Evolutionary conservation across 371 early-diverging fungal genomes (phyloP).

Genomic region (Cokeromyces recurvatus): DNA sequence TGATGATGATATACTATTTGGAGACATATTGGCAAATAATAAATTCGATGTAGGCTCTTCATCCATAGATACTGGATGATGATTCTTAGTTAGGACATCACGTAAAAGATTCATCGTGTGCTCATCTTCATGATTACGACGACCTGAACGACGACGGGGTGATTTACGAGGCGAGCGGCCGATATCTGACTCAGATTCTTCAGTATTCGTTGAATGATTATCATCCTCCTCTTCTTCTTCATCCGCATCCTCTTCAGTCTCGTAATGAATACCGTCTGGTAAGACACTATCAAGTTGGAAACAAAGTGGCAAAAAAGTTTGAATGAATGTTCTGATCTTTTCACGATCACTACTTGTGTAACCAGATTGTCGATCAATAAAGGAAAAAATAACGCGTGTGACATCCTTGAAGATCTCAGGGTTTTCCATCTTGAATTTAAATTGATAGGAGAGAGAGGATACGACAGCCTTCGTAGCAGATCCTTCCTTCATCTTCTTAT

Average conservation of each 20-base stretch:
- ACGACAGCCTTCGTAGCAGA: neutral
- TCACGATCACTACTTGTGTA: slow-evolving; percentile 59
- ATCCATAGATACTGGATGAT: no score
- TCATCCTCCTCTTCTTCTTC: slow-evolving; percentile 22
- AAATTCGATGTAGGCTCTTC: no score
- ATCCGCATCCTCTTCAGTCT: slow-evolving; percentile 30
- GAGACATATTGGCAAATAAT: no score
- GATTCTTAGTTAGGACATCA: slow-evolving; percentile 37
- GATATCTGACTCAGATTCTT: slow-evolving; percentile 26
- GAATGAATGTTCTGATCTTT: slow-evolving; percentile 65
- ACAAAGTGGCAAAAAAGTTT: slow-evolving; percentile 64
- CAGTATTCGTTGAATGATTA: slow-evolving; percentile 6
- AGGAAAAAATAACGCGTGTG: no score
- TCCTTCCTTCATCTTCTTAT: slow-evolving; percentile 12
- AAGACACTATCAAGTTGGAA: slow-evolving; percentile 55
- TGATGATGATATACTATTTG: no score
- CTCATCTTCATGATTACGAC: slow-evolving; percentile 37
- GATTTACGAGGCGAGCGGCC: neutral
- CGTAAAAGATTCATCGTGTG: slow-evolving; percentile 35
- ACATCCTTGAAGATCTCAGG: no score
- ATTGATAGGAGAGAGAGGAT: slow-evolving; percentile 47
- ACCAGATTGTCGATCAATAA: slow-evolving; percentile 28
- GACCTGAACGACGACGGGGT: neutral
- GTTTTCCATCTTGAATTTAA: slow-evolving; percentile 55
- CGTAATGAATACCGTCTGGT: neutral